These are phyloP conservation scores for Diaporthe aspalathi DNA, from an alignment of 2,329 filamentous ascomycete species.

Conservation along the genomic window DNA sequence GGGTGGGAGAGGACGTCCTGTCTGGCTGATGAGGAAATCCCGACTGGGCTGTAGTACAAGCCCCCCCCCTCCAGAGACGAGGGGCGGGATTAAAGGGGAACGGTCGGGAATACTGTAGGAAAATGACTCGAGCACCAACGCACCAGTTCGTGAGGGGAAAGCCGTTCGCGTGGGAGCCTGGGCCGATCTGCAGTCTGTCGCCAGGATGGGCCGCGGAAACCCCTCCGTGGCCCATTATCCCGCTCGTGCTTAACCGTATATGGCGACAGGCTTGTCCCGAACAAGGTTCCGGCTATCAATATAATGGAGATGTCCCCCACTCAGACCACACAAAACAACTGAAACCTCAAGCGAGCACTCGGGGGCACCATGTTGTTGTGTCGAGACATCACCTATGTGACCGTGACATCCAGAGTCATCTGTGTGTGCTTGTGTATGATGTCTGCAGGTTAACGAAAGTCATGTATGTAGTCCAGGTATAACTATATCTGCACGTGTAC, in stretches of 20 bases:
- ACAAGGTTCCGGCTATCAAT: conserved; percentile 1
- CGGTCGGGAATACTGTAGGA: conserved; percentile 24
- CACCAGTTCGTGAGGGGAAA: conserved; percentile 23
- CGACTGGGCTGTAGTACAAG: too few relatives aligned
- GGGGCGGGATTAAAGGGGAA: conserved; percentile 30
- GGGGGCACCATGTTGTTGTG: neutral
- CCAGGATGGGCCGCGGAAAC: neutral
- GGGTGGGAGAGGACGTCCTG: conserved; percentile 4
- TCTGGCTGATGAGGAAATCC: neutral
- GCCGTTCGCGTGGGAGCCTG: neutral
- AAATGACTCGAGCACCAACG: conserved; percentile 27
- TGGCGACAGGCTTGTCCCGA: conserved; percentile 10
- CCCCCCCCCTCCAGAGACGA: neutral
- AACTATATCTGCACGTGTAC: too few relatives aligned
- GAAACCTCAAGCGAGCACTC: neutral
- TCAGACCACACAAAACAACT: conserved; percentile 8
- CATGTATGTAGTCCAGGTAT: too few relatives aligned
- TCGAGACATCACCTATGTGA: neutral
- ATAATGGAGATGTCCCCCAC: conserved; percentile 17
- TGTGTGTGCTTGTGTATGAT: neutral
- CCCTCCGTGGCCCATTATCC: neutral
- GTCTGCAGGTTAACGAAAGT: too few relatives aligned
- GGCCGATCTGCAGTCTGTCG: neutral
- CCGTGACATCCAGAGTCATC: neutral
- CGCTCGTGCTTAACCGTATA: conserved; percentile 2